Base-by-base conservation (phyloP, 208 protist species). In the Wallacemonas sp. region DNA sequence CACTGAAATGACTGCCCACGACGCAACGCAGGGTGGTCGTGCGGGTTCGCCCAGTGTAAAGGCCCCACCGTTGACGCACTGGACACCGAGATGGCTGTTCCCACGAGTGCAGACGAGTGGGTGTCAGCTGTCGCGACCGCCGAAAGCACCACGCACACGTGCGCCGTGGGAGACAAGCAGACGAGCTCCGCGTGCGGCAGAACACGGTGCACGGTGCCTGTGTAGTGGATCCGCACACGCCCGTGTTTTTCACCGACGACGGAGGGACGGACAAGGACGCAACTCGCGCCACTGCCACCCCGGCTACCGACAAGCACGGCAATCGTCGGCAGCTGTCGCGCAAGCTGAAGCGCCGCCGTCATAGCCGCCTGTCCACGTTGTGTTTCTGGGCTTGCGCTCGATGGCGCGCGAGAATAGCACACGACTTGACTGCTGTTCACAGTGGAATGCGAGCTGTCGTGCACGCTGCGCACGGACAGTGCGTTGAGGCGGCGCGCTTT, bases 321-420 rank as follows among this genome's bases (percentile, higher is more conserved):
- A 1, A 75, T 60, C 10, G 69, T 75, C 5, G 69, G 69, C 8
- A 75, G 57, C 13, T n/a, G 22, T 10, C 38, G 33, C 13, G 69
- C 69, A 1, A 60, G 36, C n/a, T n/a, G n/a, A n/a, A n/a, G n/a
- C n/a, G n/a, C n/a, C n/a, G n/a, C n/a, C n/a, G n/a, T n/a, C n/a
- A n/a, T n/a, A n/a, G n/a, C n/a, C n/a, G n/a, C n/a, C n/a, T n/a
- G n/a, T n/a, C n/a, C n/a, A n/a, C n/a, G n/a, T n/a, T n/a, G n/a
- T n/a, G n/a, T n/a, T n/a, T n/a, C n/a, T n/a, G n/a, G n/a, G n/a
- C n/a, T n/a, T n/a, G n/a, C n/a, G n/a, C n/a, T n/a, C n/a, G n/a
- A n/a, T n/a, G n/a, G n/a, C n/a, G n/a, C n/a, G n/a, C n/a, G n/a
- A n/a, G n/a, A n/a, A n/a, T n/a, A n/a, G n/a, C n/a, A n/a, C n/a